Conservation (phyloP, 192 early-diverging fungal genomes). For the Dissophora globulifera region DNA sequence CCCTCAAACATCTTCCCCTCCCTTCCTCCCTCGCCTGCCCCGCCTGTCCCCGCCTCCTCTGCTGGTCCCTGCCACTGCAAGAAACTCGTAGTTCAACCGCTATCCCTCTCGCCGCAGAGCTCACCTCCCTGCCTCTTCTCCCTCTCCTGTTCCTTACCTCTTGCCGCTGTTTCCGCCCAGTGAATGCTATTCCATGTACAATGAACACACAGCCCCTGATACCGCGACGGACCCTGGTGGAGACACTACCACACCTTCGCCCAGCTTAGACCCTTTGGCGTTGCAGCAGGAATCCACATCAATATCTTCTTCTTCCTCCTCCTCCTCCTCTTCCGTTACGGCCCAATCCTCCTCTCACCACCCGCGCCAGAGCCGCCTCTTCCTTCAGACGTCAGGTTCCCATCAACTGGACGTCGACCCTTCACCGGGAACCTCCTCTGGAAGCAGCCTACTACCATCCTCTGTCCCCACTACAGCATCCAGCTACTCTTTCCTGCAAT, state of each 20-base stretch:
- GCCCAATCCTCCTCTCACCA: neutral
- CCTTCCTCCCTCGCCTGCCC: neutral
- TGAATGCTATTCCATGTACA: constrained; percentile 17
- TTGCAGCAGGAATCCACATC: neutral
- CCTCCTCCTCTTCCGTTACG: neutral
- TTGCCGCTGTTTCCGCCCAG: neutral
- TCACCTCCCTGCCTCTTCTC: too few relatives aligned
- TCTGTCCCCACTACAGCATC: constrained; percentile 20
- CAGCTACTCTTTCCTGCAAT: neutral
- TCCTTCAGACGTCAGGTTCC: constrained; percentile 3
- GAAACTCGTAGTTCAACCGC: too few relatives aligned
- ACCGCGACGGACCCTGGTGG: neutral
- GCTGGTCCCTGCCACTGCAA: too few relatives aligned
- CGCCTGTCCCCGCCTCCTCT: too few relatives aligned
- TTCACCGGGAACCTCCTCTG: neutral
- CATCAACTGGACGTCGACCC: neutral
- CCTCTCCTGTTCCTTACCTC: neutral
- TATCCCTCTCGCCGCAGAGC: too few relatives aligned
- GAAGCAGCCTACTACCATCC: neutral
- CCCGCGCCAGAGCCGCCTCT: constrained; percentile 2
- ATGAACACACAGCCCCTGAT: constrained; percentile 1
- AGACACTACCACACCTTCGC: neutral
- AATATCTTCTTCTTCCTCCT: neutral
- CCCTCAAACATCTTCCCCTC: neutral
- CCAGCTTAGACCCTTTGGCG: neutral